These are phyloP conservation scores for Aspergillus uvarum DNA, from an alignment of 2,329 filamentous ascomycete genomes.

Conservation along the genomic window DNA sequence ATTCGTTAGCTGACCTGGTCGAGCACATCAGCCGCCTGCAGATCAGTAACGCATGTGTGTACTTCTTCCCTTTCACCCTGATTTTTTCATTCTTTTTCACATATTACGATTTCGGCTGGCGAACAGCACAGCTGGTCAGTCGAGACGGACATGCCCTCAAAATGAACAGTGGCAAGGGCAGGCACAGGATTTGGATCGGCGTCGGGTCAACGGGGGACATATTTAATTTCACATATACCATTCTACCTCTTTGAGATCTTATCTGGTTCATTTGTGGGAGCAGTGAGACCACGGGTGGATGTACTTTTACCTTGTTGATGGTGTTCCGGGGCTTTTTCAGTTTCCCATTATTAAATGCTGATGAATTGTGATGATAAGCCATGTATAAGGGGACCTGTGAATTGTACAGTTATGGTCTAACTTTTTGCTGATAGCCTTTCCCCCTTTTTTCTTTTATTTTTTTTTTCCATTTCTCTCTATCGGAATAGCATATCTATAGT, in stretches of 20 bases:
- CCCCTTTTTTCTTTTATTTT: not conserved
- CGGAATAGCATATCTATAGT: too few species aligned
- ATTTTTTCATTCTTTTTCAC: not conserved
- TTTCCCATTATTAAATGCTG: not conserved
- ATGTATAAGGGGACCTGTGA: not conserved
- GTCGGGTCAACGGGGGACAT: not conserved
- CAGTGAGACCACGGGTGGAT: not conserved
- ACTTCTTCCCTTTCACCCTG: not conserved
- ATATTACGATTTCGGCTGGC: not conserved
- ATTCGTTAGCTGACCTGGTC: slow-evolving; percentile 10
- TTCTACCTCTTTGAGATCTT: not conserved
- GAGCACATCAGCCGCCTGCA: not conserved
- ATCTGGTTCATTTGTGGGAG: not conserved
- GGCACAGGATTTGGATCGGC: not conserved
- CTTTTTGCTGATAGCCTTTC: not conserved
- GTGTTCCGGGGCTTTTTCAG: not conserved
- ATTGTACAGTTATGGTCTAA: not conserved
- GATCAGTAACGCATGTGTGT: slow-evolving; percentile 2
- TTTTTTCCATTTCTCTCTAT: too few species aligned
- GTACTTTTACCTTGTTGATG: slow-evolving; percentile 7
- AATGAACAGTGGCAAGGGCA: not conserved
- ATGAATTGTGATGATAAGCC: slow-evolving; percentile 3
- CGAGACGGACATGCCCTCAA: not conserved
- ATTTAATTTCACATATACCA: slow-evolving; percentile 6
- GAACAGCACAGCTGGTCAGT: slow-evolving; percentile 1